These are phyloP conservation scores for Flaveria ramosissima DNA, from an alignment of 129 eudicot genomes.

Conservation along the genomic window DNA sequence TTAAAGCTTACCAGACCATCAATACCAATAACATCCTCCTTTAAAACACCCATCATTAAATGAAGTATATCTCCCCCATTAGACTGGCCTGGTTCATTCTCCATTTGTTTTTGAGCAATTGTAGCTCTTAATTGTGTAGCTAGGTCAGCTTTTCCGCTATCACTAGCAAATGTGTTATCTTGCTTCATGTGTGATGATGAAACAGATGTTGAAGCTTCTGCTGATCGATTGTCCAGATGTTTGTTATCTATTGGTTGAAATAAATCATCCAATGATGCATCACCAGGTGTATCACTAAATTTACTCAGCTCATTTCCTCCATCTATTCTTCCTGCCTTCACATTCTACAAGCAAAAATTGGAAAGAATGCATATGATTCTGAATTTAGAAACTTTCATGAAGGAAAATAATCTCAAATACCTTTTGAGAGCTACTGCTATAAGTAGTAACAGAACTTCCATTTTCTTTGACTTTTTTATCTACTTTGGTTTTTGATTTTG, in stretches of 20 bases:
- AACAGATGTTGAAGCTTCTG: conserved; percentile 77
- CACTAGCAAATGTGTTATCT: conserved; percentile 40
- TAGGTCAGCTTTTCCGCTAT: conserved; percentile 65
- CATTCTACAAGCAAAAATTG: conserved; percentile 22
- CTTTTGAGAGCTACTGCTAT: conserved; percentile 52
- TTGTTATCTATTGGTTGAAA: conserved; percentile 71
- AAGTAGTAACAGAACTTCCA: conserved; percentile 47
- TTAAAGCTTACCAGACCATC: conserved; percentile 68
- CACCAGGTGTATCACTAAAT: conserved; percentile 94
- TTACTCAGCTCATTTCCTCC: conserved; percentile 76
- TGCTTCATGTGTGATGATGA: conserved; percentile 58
- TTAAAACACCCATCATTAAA: conserved; percentile 80
- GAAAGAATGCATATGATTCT: conserved; percentile 5
- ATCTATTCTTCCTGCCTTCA: conserved; percentile 40
- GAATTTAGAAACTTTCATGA: neutral
- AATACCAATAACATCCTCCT: conserved; percentile 83
- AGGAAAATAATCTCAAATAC: conserved; percentile 17
- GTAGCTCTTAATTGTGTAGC: conserved; percentile 85
- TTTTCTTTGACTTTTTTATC: conserved; percentile 47
- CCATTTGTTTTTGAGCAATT: conserved; percentile 90
- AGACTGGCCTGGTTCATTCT: conserved; percentile 64
- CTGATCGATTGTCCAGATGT: conserved; percentile 45
- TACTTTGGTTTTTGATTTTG: conserved; percentile 35
- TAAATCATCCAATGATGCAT: conserved; percentile 92
- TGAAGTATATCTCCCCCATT: conserved; percentile 80